Evolutionary conservation across 2,329 filamentous ascomycete species (phyloP).

Genomic region (Gnomoniopsis sp.): DNA sequence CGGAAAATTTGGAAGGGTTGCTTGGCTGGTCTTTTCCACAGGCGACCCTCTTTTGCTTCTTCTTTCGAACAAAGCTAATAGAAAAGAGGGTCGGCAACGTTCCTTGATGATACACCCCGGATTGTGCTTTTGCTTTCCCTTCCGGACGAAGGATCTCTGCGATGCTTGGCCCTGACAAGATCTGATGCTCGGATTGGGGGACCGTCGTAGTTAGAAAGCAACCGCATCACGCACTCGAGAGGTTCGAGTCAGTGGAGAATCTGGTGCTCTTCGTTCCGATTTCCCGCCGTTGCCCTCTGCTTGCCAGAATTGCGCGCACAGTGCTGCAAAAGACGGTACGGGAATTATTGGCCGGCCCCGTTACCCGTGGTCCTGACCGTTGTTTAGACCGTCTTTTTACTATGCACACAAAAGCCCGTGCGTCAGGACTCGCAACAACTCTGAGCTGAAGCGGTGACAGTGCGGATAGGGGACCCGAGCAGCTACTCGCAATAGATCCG

Average conservation of each 20-base stretch:
- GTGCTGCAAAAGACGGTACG: not conserved
- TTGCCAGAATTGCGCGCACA: slow-evolving; percentile 4
- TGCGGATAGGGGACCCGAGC: no score
- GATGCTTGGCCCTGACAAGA: slow-evolving; percentile 6
- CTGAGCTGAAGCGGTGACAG: not conserved
- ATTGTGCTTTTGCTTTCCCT: not conserved
- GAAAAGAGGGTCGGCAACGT: not conserved
- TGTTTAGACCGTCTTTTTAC: slow-evolving; percentile 19
- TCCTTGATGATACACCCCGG: not conserved
- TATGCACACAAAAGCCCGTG: not conserved
- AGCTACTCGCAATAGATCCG: no score
- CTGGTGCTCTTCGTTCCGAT: slow-evolving; percentile 1
- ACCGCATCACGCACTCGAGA: not conserved
- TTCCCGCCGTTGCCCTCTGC: not conserved
- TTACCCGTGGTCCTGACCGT: slow-evolving; percentile 16
- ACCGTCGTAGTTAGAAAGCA: slow-evolving; percentile 6
- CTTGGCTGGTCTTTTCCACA: not conserved
- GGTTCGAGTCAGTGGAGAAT: slow-evolving; percentile 9
- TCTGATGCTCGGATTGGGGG: not conserved
- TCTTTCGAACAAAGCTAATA: not conserved
- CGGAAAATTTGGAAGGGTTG: not conserved
- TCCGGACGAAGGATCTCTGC: not conserved
- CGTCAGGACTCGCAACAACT: not conserved
- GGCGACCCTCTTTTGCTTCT: not conserved
- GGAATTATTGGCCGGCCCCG: slow-evolving; percentile 6